Conservation (phyloP, 2,329 filamentous ascomycete species). For the Aspergillus tamarii region DNA sequence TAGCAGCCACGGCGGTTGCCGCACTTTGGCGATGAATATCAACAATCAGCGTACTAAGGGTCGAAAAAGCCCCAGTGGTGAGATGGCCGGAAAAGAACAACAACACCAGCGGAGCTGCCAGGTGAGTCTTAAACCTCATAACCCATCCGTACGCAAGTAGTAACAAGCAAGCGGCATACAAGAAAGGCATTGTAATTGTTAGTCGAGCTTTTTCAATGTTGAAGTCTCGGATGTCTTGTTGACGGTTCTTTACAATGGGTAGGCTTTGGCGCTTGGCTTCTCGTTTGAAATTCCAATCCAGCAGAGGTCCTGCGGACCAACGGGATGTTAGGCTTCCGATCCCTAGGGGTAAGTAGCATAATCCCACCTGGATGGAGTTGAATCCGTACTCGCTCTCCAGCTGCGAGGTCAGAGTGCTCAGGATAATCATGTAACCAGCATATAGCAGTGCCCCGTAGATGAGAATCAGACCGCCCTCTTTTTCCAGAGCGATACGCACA, state of each 20-base stretch:
- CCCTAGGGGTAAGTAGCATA: slow-evolving; percentile 28
- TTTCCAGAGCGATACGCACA: slow-evolving; percentile 36
- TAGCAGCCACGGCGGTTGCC: slow-evolving; percentile 27
- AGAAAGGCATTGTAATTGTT: slow-evolving; percentile 35
- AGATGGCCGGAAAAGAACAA: slow-evolving; percentile 38
- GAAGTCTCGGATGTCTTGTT: slow-evolving; percentile 56
- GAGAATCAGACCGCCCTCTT: slow-evolving; percentile 38
- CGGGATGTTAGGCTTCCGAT: slow-evolving; percentile 33
- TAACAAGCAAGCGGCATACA: slow-evolving; percentile 28
- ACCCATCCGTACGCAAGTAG: slow-evolving; percentile 45
- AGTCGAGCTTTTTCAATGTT: slow-evolving; percentile 51
- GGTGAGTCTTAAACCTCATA: slow-evolving; percentile 33
- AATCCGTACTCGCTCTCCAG: slow-evolving; percentile 32
- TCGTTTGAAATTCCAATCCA: slow-evolving; percentile 74
- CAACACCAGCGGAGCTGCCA: slow-evolving; percentile 38
- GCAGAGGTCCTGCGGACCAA: slow-evolving; percentile 37
- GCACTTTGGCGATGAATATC: slow-evolving; percentile 36
- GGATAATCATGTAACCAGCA: slow-evolving; percentile 49
- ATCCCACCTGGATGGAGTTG: slow-evolving; percentile 27
- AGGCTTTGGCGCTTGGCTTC: slow-evolving; percentile 57
- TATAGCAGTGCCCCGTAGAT: slow-evolving; percentile 44
- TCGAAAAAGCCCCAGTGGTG: slow-evolving; percentile 40
- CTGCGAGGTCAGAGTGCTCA: slow-evolving; percentile 48
- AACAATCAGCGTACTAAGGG: slow-evolving; percentile 49
- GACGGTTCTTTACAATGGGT: slow-evolving; percentile 41